Conservation (phyloP, 345 rosid genomes). For the Trapa bicornis region DNA sequence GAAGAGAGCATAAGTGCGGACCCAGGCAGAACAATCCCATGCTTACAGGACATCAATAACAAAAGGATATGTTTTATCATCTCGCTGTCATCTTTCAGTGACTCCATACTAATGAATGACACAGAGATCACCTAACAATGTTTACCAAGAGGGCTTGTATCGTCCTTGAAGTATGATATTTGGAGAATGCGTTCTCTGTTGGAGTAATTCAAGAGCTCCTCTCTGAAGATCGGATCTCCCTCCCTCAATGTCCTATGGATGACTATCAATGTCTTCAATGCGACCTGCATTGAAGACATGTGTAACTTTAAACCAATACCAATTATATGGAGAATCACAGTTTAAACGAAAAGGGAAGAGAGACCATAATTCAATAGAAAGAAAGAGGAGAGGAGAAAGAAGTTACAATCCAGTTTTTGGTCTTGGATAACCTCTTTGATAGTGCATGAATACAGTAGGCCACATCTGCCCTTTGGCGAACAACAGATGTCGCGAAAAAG, state of each 20-base stretch:
- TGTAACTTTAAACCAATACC: too few relatives aligned
- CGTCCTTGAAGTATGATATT: constrained; percentile 89
- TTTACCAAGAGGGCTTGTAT: constrained; percentile 75
- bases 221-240: constrained; percentile 87
- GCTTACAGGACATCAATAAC: constrained; percentile 26
- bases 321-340: neutral
- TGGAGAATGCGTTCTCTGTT: constrained; percentile 71
- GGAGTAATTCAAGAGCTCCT: constrained; percentile 70
- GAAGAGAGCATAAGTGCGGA: constrained; percentile 73
- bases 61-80: neutral
- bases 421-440: constrained; percentile 74
- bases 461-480: constrained; percentile 86
- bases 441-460: constrained; percentile 90
- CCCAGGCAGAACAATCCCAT: constrained; percentile 98
- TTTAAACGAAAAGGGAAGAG: neutral
- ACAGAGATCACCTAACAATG: neutral
- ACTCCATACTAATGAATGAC: neutral
- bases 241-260: constrained; percentile 91
- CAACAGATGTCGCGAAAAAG: constrained; percentile 74
- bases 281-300: constrained; percentile 38
- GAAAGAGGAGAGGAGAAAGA: neutral
- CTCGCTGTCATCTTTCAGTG: neutral
- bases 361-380: neutral
- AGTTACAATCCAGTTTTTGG: constrained; percentile 75
- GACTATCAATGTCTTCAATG: constrained; percentile 81